A percentile compares a stretch with the other conserved stretches of the same genome.
phyloP scores from a whole-genome alignment of 495 filamentous ascomycete genomes.

The Talaromyces adpressus region DNA sequence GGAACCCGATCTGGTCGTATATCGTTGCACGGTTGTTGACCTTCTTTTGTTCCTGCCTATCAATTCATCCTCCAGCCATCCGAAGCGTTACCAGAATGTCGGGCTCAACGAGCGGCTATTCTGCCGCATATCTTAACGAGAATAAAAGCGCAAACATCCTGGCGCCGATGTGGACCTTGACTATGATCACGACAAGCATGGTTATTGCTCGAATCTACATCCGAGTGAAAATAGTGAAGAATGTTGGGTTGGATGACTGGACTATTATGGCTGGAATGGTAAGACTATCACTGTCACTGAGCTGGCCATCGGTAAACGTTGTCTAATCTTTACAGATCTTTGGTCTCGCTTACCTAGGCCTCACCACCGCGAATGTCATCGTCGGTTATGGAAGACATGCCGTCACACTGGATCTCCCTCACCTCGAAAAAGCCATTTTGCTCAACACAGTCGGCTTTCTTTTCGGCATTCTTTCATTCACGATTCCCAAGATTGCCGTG shows the following conservation, averaged over 20 bases:
- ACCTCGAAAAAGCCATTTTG: slow-evolving; percentile 16
- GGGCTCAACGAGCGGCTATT: not conserved
- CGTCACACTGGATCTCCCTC: not conserved
- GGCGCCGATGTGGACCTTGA: slow-evolving; percentile 33
- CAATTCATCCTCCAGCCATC: not conserved
- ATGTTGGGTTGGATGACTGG: slow-evolving; percentile 44
- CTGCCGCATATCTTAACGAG: slow-evolving; percentile 9
- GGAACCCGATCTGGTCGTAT: not conserved
- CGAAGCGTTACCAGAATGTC: not conserved
- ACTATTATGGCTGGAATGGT: slow-evolving; percentile 40
- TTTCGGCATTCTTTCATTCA: slow-evolving; percentile 21
- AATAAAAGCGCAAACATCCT: slow-evolving; percentile 34
- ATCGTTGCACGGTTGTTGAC: not conserved
- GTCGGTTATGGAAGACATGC: slow-evolving; percentile 18
- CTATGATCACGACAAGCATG: slow-evolving; percentile 22
- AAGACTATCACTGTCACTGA: not conserved
- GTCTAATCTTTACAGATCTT: slow-evolving; percentile 7
- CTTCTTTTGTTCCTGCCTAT: not conserved
- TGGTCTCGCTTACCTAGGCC: slow-evolving; percentile 15
- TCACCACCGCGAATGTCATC: slow-evolving; percentile 14
- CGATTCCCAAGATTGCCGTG: slow-evolving; percentile 23
- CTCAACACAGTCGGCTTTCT: slow-evolving; percentile 18
- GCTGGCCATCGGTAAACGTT: not conserved
- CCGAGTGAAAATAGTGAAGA: slow-evolving; percentile 33
- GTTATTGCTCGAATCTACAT: slow-evolving; percentile 40